Conservation (phyloP, 306 rosid species). For the Comarum palustre region DNA sequence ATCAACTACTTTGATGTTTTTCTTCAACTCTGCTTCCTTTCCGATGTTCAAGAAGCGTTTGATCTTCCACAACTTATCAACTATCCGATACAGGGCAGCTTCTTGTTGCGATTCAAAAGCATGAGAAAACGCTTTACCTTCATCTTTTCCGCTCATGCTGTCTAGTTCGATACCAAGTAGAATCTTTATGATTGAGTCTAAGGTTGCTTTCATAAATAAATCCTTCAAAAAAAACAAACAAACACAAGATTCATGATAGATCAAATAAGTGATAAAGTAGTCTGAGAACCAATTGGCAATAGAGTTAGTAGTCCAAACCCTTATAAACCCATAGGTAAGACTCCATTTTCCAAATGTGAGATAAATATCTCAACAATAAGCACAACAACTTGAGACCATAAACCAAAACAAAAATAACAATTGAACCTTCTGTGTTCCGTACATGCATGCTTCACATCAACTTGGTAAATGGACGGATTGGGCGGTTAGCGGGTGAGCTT, state of each 20-base stretch:
- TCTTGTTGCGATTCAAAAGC: constrained; percentile 17
- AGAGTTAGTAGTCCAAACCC: too few species aligned
- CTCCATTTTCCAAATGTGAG: too few species aligned
- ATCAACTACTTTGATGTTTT: constrained; percentile 10
- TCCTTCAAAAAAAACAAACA: constrained; percentile 10
- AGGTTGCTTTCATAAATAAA: constrained; percentile 18
- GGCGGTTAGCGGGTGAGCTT: too few species aligned
- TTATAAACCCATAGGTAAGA: too few species aligned
- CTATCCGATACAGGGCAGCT: not conserved
- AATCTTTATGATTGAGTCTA: constrained; percentile 21
- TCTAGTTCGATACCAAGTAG: constrained; percentile 22
- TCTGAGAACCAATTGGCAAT: too few species aligned
- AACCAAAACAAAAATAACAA: too few species aligned
- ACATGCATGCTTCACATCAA: too few species aligned
- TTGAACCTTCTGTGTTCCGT: too few species aligned
- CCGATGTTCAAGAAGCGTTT: constrained; percentile 24
- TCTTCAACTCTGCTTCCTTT: constrained; percentile 14
- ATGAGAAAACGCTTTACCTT: constrained; percentile 14
- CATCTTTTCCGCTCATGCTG: constrained; percentile 18
- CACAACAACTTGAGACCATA: too few species aligned
- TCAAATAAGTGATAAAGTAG: too few species aligned
- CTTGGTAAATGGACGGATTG: too few species aligned
- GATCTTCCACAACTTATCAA: constrained; percentile 18
- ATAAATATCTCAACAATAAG: too few species aligned
- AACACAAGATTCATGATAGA: not conserved